phyloP scores from a whole-genome alignment of 768 basidiomycete species.

The Russula emetica region DNA sequence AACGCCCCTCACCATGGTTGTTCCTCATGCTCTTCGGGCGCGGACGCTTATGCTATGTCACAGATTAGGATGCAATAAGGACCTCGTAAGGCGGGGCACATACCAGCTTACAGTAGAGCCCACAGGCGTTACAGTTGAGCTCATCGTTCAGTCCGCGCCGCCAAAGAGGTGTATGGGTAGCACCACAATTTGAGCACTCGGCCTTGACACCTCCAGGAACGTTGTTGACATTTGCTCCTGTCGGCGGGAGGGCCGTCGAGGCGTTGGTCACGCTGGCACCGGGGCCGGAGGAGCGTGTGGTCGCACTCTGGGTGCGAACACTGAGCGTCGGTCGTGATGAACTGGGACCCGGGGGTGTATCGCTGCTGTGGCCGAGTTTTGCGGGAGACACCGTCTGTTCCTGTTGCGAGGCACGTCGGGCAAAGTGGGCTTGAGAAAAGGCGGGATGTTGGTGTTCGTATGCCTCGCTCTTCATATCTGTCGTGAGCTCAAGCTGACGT shows the following conservation, averaged over 20 bases:
- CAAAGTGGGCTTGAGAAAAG: constrained; percentile 38
- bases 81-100: constrained; percentile 31
- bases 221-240: constrained; percentile 34
- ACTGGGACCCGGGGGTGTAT: constrained; percentile 2
- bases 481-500: constrained; percentile 27
- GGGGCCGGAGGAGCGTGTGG: constrained; percentile 55
- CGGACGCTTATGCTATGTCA: constrained; percentile 72
- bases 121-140: constrained; percentile 86
- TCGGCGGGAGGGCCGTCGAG: constrained; percentile 27
- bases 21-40: constrained; percentile 85
- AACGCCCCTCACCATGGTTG: constrained; percentile 66
- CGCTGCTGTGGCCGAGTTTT: constrained; percentile 45
- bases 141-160: constrained; percentile 82
- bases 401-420: constrained; percentile 41
- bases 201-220: constrained; percentile 64
- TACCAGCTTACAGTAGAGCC: constrained; percentile 82
- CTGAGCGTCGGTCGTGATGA: constrained; percentile 18
- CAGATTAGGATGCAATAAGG: neutral
- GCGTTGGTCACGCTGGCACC: constrained; percentile 45
- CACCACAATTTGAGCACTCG: constrained; percentile 85
- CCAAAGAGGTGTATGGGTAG: constrained; percentile 86
- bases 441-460: constrained; percentile 32
- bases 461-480: constrained; percentile 30
- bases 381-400: constrained; percentile 53
- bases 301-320: constrained; percentile 23